Conservation (phyloP, 345 rosid species). For the Passiflora organensis region DNA sequence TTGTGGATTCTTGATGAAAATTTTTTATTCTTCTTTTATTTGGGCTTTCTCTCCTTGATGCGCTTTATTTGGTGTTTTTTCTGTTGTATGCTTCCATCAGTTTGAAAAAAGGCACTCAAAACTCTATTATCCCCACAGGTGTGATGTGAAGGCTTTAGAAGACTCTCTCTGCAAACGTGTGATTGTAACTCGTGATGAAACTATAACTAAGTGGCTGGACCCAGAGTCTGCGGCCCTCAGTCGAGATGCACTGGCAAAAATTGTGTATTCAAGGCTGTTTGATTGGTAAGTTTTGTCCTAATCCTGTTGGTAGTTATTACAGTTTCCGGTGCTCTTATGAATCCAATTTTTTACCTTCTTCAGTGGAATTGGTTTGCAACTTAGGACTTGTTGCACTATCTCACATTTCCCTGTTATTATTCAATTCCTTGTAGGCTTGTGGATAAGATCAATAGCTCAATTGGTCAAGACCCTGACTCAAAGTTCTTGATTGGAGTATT, state of each 20-base stretch:
- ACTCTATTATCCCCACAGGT: no score
- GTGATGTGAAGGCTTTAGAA: slow-evolving; percentile 80
- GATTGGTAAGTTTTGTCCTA: slow-evolving; percentile 67
- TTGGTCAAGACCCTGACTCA: slow-evolving; percentile 94
- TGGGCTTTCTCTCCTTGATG: no score
- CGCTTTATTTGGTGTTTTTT: no score
- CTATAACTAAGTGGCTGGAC: slow-evolving; percentile 92
- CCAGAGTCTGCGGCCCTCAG: slow-evolving; percentile 79
- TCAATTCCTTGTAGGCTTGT: slow-evolving; percentile 65
- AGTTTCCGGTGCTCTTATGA: neutral
- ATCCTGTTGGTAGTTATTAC: slow-evolving; percentile 11
- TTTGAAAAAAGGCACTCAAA: no score
- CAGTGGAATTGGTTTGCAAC: no score
- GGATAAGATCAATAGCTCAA: slow-evolving; percentile 81
- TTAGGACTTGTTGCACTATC: neutral
- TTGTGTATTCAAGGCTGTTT: slow-evolving; percentile 86
- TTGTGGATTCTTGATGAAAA: slow-evolving; percentile 16
- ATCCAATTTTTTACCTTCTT: no score
- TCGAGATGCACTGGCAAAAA: slow-evolving; percentile 96
- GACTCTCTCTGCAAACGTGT: slow-evolving; percentile 97
- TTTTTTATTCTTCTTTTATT: slow-evolving; percentile 24
- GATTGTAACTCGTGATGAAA: slow-evolving; percentile 96
- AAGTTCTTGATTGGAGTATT: slow-evolving; percentile 89
- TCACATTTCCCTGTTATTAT: neutral
- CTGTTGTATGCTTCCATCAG: no score